Base-by-base conservation (phyloP, 2,329 filamentous ascomycete genomes). In the Leptosphaerulina australis region DNA sequence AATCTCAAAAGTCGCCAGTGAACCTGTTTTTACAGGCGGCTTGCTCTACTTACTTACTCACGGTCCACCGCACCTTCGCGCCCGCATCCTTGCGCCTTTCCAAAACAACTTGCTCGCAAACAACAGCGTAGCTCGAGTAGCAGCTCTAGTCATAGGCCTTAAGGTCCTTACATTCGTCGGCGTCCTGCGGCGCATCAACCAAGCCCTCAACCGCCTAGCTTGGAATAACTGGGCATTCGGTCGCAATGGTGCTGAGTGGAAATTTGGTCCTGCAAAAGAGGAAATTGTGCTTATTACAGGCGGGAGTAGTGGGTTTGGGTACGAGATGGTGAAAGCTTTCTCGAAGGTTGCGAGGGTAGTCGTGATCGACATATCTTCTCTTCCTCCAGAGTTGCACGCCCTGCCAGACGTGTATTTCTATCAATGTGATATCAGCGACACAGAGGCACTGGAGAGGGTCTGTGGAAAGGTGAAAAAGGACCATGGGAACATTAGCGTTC, bases 211-310 rank as follows among this genome's bases (percentile, higher is more conserved):
- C 28, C 25, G 52, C 2, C 33, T 64, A 24, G 66, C 66, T 8
- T 57, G 60, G 44, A 68, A 77, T 61, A 72, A 74, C 47, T 76
- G 73, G 69, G 45, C 43, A 1, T 38, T 67, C 2, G 35, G 52
- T 2, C 56, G 71, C 65, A 53, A 39, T 11, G 62, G 64, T 4
- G 54, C 54, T 12, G 43, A 52, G 0, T 67, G 63, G 40, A 28
- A 48, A 14, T 67, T 67, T 17, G 61, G 64, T 1, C 51, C 45
- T 0, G 35, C n/a, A 10, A 66, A 64, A 38, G 40, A 56, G 21
- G 66, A 70, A 47, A 12, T 69, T 12, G 56, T 67, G 15, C 43
- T 70, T 1, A 64, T 69, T 10, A 69, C 67, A 6, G 67, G 67
- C 5, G 67, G 63, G 0, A 66, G 64, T 22, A 60, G 59, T 11